Evolutionary conservation across 169 alveolate genomes (phyloP).

Genomic region (Plasmodium fragile): DNA sequence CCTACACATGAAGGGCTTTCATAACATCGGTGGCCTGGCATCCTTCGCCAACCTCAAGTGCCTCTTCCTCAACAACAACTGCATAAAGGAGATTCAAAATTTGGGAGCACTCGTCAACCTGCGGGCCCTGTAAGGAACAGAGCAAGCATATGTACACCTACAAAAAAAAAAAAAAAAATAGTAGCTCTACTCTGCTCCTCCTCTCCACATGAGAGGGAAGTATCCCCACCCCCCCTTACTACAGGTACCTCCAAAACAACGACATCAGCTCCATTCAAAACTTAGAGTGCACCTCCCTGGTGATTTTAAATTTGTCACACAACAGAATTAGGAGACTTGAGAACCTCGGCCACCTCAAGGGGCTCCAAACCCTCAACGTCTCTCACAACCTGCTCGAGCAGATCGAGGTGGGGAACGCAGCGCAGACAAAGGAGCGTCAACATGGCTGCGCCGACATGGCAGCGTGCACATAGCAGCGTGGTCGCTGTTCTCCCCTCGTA

Average conservation of each 20-base stretch:
- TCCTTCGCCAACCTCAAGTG: slow-evolving; percentile 92
- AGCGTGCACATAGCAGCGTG: background rate
- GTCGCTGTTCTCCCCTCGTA: background rate
- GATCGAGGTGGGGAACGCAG: background rate
- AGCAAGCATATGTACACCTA: background rate
- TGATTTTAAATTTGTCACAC: slow-evolving; percentile 91
- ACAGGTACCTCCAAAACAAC: slow-evolving; percentile 90
- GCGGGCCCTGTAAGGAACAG: slow-evolving; percentile 87
- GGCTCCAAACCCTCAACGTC: slow-evolving; percentile 38
- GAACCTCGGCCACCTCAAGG: slow-evolving; percentile 67
- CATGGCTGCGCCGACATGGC: background rate
- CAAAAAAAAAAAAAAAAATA: background rate
- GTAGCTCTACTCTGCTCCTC: background rate
- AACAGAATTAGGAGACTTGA: slow-evolving; percentile 86
- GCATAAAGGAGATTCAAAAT: slow-evolving; percentile 89
- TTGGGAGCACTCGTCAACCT: slow-evolving; percentile 88
- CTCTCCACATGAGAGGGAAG: background rate
- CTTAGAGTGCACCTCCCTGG: slow-evolving; percentile 87
- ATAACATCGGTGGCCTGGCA: slow-evolving; percentile 90
- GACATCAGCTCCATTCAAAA: slow-evolving; percentile 90
- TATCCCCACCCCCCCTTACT: background rate
- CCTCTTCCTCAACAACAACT: slow-evolving; percentile 94
- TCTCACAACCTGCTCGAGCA: slow-evolving; percentile 41
- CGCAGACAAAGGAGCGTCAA: background rate
- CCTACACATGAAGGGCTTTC: slow-evolving; percentile 93